A percentile compares a stretch with the other conserved stretches of the same genome.
Evolutionary conservation across 306 rosid genomes (phyloP).

Genomic region (Ormosia semicastrata): DNA sequence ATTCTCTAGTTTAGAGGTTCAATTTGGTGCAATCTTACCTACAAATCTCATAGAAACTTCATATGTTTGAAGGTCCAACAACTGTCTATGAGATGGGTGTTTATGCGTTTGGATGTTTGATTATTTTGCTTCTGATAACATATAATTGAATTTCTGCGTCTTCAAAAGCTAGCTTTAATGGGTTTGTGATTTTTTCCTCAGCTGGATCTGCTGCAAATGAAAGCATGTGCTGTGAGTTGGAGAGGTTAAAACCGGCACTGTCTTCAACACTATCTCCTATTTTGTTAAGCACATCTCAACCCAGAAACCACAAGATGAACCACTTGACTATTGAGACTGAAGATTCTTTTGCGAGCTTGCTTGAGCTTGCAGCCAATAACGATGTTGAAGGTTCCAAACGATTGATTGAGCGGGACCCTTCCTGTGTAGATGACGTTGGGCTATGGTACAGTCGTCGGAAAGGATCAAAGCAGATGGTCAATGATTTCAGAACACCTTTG

Average conservation of each 20-base stretch:
- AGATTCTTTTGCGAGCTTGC: conserved; percentile 76
- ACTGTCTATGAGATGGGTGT: neutral
- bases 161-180: conserved; percentile 6
- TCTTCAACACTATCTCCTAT: conserved; percentile 17
- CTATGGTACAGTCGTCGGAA: conserved; percentile 79
- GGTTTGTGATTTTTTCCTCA: conserved; percentile 17
- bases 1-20: neutral
- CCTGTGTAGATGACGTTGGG: conserved; percentile 74
- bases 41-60: neutral
- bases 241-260: conserved; percentile 32
- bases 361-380: conserved; percentile 86
- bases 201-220: conserved; percentile 42
- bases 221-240: conserved; percentile 62
- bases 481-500: conserved; percentile 76
- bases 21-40: neutral
- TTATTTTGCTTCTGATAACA: neutral
- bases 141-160: neutral
- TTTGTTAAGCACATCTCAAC: conserved; percentile 21
- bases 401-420: conserved; percentile 64
- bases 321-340: conserved; percentile 71
- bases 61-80: neutral
- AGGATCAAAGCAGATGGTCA: conserved; percentile 89
- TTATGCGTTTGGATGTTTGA: neutral
- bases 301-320: conserved; percentile 55
- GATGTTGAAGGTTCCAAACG: conserved; percentile 67